Conservation (phyloP, 345 rosid genomes). For the Raphanus raphanistrum region DNA sequence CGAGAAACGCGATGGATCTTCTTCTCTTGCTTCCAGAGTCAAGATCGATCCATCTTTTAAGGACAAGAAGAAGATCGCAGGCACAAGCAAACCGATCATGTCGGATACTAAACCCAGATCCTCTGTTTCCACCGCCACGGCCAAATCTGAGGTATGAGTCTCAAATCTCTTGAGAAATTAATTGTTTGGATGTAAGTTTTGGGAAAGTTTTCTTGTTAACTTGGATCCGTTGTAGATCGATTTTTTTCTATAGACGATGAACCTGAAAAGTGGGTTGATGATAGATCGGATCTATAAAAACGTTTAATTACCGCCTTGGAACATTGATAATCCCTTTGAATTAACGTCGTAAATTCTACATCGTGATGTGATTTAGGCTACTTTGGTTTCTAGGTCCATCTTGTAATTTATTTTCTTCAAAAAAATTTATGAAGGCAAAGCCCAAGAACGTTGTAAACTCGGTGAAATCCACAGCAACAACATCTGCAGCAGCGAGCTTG, state of each 20-base stretch:
- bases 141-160: constrained; percentile 59
- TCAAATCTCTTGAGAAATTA: background rate
- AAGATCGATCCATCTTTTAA: constrained; percentile 46
- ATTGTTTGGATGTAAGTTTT: background rate
- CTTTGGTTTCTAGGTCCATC: constrained; percentile 16
- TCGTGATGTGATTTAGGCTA: constrained; percentile 4
- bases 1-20: constrained; percentile 55
- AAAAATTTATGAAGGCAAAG: constrained; percentile 54
- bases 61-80: constrained; percentile 54
- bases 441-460: constrained; percentile 50
- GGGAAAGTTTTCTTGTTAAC: background rate
- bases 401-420: constrained; percentile 29
- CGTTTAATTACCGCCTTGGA: background rate
- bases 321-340: background rate
- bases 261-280: background rate
- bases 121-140: constrained; percentile 35
- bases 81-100: constrained; percentile 48
- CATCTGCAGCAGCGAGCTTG: constrained; percentile 43
- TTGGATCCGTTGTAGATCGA: constrained; percentile 14
- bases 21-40: constrained; percentile 39
- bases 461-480: constrained; percentile 38
- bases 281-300: background rate
- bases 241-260: background rate
- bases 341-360: background rate
- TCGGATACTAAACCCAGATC: constrained; percentile 51